Base-by-base conservation (phyloP, 768 basidiomycete species). In the Asterophora parasitica region DNA sequence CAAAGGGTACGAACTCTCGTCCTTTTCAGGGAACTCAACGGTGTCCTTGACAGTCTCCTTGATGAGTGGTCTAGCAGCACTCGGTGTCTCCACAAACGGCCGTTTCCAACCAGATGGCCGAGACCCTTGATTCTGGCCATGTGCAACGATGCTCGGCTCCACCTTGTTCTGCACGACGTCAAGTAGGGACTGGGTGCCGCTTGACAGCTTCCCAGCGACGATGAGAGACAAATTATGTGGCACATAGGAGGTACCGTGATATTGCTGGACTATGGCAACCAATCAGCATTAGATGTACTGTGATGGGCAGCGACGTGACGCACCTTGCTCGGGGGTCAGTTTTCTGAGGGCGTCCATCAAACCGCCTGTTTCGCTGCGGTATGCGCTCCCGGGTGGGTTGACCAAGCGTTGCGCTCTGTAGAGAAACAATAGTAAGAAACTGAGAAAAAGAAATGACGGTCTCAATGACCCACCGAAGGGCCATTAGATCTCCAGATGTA, bases 281-380 rank as follows among this genome's bases (percentile, higher is more conserved):
- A 19, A 44, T 38, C 20, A 42, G 42, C 6, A n/a, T 39, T 15
- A 26, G 17, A 46, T 23, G 26, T 15, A 49, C 34, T 52, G 37
- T 23, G 52, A 23, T 2, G 46, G 4, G 8, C 26, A 4, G 16
- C 26, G 23, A 17, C 37, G 12, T 37, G 33, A 55, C 69, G 61
- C 65, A 94, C 93, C 96, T 74, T 96, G 85, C 54, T 96, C 84
- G 17, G 92, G 83, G 1, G 82, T 85, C 51, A 99, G 72, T 11
- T 83, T 78, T 19, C 96, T 79, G 19, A 99, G 69, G 2, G 91
- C 90, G 51, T 89, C 83, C 91, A 97, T 93, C 31, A 98, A 68
- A 20, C 96, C 96, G 16, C 96, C 96, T 0, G 94, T 98, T 75
- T 99, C 96, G 56, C 92, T 94, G 20, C 94, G 80, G 60, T 98